phyloP scores from a whole-genome alignment of 768 basidiomycete species.

The Boletus insuetus region DNA sequence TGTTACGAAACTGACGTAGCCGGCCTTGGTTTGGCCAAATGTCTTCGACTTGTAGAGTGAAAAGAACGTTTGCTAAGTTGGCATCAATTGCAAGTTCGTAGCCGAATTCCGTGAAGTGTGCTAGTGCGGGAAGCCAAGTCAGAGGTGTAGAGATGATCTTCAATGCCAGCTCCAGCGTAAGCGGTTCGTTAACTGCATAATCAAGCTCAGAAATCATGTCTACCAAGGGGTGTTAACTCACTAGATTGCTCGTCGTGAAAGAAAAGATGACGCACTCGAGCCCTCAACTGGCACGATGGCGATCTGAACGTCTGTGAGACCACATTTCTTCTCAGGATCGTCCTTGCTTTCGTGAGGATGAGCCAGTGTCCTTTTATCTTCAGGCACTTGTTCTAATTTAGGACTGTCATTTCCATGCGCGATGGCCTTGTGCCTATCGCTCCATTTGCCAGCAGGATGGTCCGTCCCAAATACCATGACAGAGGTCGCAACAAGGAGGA shows the following conservation, averaged over 20 bases:
- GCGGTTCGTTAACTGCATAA: background rate
- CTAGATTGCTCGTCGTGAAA: background rate
- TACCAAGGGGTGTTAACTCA: background rate
- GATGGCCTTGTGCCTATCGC: slow-evolving; percentile 8
- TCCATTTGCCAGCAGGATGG: slow-evolving; percentile 9
- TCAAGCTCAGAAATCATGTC: slow-evolving; percentile 15
- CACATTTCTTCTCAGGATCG: slow-evolving; percentile 8
- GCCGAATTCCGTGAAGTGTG: slow-evolving; percentile 3
- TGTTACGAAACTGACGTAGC: slow-evolving; percentile 2
- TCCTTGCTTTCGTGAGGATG: slow-evolving; percentile 10
- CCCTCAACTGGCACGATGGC: slow-evolving; percentile 4
- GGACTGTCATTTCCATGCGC: background rate
- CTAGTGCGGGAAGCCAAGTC: slow-evolving; percentile 5
- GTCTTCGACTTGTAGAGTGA: background rate
- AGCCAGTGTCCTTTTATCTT: slow-evolving; percentile 10
- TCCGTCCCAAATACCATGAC: slow-evolving; percentile 6
- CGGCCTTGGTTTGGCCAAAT: slow-evolving; percentile 3
- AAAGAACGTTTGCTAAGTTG: slow-evolving; percentile 2
- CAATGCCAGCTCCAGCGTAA: background rate
- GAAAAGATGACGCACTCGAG: background rate
- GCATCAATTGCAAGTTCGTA: slow-evolving; percentile 3
- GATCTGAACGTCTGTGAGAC: slow-evolving; percentile 8
- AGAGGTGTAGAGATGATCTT: background rate
- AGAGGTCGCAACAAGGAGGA: slow-evolving; percentile 40
- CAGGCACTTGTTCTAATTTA: background rate